Base-by-base conservation (phyloP, 805 yeast species). In the Sugiyamaella smithiae region DNA sequence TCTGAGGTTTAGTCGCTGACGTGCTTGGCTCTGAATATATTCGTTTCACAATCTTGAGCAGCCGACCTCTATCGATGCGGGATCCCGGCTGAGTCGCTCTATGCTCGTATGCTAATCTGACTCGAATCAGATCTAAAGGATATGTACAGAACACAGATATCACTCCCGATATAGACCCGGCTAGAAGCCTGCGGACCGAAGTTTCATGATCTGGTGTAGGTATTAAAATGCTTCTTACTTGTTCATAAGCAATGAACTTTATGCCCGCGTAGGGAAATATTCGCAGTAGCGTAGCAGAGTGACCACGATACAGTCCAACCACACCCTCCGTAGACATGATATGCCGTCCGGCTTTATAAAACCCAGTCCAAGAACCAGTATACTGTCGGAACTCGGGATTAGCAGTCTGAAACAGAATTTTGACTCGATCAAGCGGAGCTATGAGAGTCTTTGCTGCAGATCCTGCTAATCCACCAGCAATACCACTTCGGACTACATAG, bases 211-310 rank as follows among this genome's bases (percentile, higher is more conserved):
- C 70, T 49, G 80, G 83, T 45, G 76, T 71, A 2, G 96, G 96
- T 45, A 93, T 93, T 51, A 93, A 67, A 1, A 85, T 48, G 9
- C 86, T 74, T 53, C 99, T 70, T 42, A 90, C 80, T 66, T 93
- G 98, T 68, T 93, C 99, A 67, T 93, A 93, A 7, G 95, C 90
- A 12, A 93, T 96, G 66, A 91, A 93, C 65, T 93, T 93, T 61
- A 93, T 86, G 8, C 97, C 96, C 3, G 99, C 97, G 65, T 93
- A 93, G 1, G 99, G 99, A 65, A 93, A 91, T 2, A 93, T 88
- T 53, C 99, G 75, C 37, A 90, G 66, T 44, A 93, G 70, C 0
- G 99, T 93, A 0, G 95, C 97, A 3, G 96, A 87, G 65, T 93
- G 99, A 35, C 99, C 99, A 61, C 91, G 96, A 64, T 82, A 91